phyloP scores from a whole-genome alignment of 1,139 yeast species.

The Geotrichum klebahnii region DNA sequence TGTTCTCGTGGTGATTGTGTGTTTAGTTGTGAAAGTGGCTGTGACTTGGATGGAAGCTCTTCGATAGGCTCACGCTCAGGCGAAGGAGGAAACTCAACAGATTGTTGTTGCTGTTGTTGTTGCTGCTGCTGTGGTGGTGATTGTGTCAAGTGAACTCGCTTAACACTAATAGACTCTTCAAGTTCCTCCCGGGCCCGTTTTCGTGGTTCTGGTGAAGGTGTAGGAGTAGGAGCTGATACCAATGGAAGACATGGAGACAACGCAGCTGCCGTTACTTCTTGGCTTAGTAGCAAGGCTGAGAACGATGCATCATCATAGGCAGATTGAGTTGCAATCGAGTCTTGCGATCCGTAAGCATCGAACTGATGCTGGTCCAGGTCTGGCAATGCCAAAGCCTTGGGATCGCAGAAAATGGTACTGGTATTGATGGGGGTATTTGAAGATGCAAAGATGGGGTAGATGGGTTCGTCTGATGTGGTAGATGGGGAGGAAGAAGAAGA shows the following conservation, averaged over 20 bases:
- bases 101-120: background rate
- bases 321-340: background rate
- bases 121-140: background rate
- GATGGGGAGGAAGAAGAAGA: too few species aligned
- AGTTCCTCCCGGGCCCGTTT: slow-evolving; percentile 11
- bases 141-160: background rate
- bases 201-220: slow-evolving; percentile 8
- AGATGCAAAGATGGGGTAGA: slow-evolving; percentile 5
- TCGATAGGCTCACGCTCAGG: slow-evolving; percentile 4
- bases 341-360: background rate
- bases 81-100: background rate
- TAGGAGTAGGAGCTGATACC: slow-evolving; percentile 12
- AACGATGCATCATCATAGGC: slow-evolving; percentile 10
- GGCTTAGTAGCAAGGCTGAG: background rate
- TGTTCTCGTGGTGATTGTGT: too few species aligned
- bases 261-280: slow-evolving; percentile 1
- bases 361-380: slow-evolving; percentile 2
- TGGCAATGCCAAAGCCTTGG: slow-evolving; percentile 27
- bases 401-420: slow-evolving; percentile 26
- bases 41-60: too few species aligned
- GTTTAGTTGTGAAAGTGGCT: too few species aligned
- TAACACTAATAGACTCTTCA: too few species aligned
- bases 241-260: too few species aligned
- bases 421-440: slow-evolving; percentile 13
- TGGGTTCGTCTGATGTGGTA: slow-evolving; percentile 10